A percentile compares a stretch with the other conserved stretches of the same genome.
Evolutionary conservation across 208 protist species (phyloP).

Genomic region (Leishmania guyanensis): DNA sequence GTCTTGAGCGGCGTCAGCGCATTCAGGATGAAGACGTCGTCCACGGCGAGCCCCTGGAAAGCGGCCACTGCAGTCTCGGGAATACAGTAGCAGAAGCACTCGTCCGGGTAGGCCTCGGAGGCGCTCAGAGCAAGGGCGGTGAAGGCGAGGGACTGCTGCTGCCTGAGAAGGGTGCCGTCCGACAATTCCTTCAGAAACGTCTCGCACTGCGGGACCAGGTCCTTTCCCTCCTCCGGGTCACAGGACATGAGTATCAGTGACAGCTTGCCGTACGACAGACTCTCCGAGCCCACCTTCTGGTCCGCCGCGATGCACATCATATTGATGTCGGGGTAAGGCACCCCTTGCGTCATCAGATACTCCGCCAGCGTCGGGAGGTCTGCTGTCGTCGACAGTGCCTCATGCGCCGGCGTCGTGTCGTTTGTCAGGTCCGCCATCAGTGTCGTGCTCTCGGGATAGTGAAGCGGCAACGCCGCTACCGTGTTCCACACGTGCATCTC

Average conservation of each 20-base stretch:
- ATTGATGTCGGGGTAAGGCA: conserved; percentile 50
- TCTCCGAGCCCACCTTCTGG: conserved; percentile 68
- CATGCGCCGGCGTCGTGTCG: conserved; percentile 23
- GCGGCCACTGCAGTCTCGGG: conserved; percentile 23
- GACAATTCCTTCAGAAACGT: conserved; percentile 37
- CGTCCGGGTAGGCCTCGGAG: conserved; percentile 54
- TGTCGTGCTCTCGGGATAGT: conserved; percentile 47
- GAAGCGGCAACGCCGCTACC: conserved; percentile 53
- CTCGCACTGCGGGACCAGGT: conserved; percentile 39
- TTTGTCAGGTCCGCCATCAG: conserved; percentile 42
- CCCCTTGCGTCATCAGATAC: conserved; percentile 40
- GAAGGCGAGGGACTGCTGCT: conserved; percentile 54
- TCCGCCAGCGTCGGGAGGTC: conserved; percentile 51
- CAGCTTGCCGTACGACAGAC: conserved; percentile 72
- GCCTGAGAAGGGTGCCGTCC: conserved; percentile 46
- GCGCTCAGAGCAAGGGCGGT: conserved; percentile 67
- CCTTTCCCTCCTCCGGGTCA: conserved; percentile 35
- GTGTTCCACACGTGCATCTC: conserved; percentile 70
- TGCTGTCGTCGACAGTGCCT: conserved; percentile 14
- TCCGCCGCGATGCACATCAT: conserved; percentile 77
- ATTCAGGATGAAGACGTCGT: conserved; percentile 47
- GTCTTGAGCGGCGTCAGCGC: conserved; percentile 54
- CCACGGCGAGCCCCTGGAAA: conserved; percentile 32
- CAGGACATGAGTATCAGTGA: conserved; percentile 65
- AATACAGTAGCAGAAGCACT: conserved; percentile 61